A percentile compares a stretch with the other conserved stretches of the same genome.
Conservation (phyloP, 345 rosid genomes). For the Eucalyptus pauciflora region DNA sequence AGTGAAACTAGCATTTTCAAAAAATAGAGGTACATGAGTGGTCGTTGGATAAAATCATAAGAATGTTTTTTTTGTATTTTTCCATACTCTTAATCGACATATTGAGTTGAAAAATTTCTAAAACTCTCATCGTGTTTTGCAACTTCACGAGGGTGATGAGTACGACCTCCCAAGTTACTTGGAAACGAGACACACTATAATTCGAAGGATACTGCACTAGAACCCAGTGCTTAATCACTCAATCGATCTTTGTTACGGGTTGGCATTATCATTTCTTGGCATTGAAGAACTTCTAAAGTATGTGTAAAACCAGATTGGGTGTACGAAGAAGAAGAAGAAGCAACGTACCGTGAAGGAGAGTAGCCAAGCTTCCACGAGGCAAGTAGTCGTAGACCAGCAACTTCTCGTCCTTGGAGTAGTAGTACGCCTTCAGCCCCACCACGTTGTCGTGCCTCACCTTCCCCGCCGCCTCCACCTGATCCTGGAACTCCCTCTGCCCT, state of each 20-base stretch:
- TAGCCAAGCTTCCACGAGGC: constrained; percentile 79
- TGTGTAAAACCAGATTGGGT: neutral
- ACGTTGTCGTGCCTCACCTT: constrained; percentile 70
- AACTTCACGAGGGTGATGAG: neutral
- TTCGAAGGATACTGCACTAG: neutral
- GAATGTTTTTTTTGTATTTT: neutral
- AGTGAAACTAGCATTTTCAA: neutral
- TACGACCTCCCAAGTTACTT: neutral
- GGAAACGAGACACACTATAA: neutral
- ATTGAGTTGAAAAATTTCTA: neutral
- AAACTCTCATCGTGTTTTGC: neutral
- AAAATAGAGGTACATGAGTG: neutral
- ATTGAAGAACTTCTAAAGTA: too few species aligned
- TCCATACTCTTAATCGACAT: neutral
- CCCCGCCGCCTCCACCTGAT: constrained; percentile 68
- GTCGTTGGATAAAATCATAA: neutral
- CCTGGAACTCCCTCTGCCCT: constrained; percentile 61
- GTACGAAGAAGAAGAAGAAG: neutral
- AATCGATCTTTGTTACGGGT: neutral
- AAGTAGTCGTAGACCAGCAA: constrained; percentile 80
- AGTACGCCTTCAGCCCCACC: constrained; percentile 70
- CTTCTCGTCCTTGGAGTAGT: constrained; percentile 84
- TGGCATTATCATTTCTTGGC: neutral
- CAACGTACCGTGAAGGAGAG: constrained; percentile 81
- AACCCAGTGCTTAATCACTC: neutral